Base-by-base conservation (phyloP, 2,329 filamentous ascomycete species). In the Aureobasidium namibiae region DNA sequence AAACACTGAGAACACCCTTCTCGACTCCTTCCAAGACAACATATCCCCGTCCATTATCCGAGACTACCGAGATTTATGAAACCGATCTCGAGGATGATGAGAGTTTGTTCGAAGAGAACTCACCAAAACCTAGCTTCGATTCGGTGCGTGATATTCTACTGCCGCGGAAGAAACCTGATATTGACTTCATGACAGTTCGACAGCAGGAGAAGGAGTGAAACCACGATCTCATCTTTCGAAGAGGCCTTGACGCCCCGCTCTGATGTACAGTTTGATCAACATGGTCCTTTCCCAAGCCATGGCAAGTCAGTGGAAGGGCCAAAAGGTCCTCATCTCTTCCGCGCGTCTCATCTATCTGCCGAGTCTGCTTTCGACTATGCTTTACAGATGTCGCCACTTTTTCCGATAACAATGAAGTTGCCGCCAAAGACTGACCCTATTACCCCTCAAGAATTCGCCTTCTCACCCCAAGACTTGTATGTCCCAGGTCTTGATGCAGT, bases 141-240 rank as follows among this genome's bases (percentile, higher is more conserved):
- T 91, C 88, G 60, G 88, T 91, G 80, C 72, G 87, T 68, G n/a
- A 6, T 9, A n/a, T 26, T 8, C 64, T 34, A n/a, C 7, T 29
- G 23, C 18, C 36, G 23, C 36, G 26, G 31, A 21, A 44, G 16
- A 13, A 1, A 24, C 16, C n/a, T 38, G 21, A 36, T 49, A 39
- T 58, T 62, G 57, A 64, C 67, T 60, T 63, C 52, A 8, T 39
- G 61, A 65, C 46, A 75, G 64, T 60, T 60, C 60, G 63, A 70
- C 63, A 66, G 66, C 68, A 91, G 88, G 66, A 82, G 88, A 67
- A 84, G 83, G 61, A 95, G 90, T 76, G 84, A 92, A 69, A 92
- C 90, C 3, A 95, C 92, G 2, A 79, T 94, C 38, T 95, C 91
- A 7, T 92, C 90, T 1, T 91, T 88, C 67, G 90, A 95, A 68